These are phyloP conservation scores for Metarhizium anisopliae DNA, from an alignment of 2,329 filamentous ascomycete species.

Conservation along the genomic window DNA sequence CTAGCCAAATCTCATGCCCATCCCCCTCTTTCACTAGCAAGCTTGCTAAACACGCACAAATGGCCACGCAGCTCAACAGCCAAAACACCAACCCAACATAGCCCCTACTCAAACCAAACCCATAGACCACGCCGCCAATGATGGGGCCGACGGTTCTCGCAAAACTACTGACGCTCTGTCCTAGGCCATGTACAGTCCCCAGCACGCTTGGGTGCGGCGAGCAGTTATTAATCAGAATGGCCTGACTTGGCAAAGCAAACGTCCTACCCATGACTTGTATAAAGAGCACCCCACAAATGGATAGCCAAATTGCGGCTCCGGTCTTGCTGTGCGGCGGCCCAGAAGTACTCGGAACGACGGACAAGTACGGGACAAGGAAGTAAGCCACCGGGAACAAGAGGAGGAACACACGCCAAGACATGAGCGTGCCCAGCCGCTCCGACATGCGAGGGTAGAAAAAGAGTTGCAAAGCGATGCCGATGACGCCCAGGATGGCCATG, in stretches of 20 bases:
- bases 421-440: slow-evolving; percentile 55
- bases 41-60: slow-evolving; percentile 40
- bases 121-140: slow-evolving; percentile 52
- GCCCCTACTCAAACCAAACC: slow-evolving; percentile 45
- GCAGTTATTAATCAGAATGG: slow-evolving; percentile 39
- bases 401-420: slow-evolving; percentile 59
- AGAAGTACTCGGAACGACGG: slow-evolving; percentile 51
- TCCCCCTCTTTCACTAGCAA: slow-evolving; percentile 50
- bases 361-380: slow-evolving; percentile 59
- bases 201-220: slow-evolving; percentile 38
- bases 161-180: slow-evolving; percentile 49
- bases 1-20: slow-evolving; percentile 56
- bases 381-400: slow-evolving; percentile 65
- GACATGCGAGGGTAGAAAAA: slow-evolving; percentile 62
- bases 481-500: slow-evolving; percentile 65
- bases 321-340: slow-evolving; percentile 38
- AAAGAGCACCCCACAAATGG: slow-evolving; percentile 52
- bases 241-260: slow-evolving; percentile 43
- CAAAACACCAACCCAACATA: slow-evolving; percentile 41
- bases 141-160: slow-evolving; percentile 52
- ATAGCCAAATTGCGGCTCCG: slow-evolving; percentile 52
- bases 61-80: slow-evolving; percentile 40
- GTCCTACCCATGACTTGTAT: slow-evolving; percentile 60
- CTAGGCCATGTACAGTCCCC: slow-evolving; percentile 40
- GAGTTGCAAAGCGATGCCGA: slow-evolving; percentile 57